Evolutionary conservation across 768 basidiomycete genomes (phyloP).

Genomic region (Mrakia blollopis): DNA sequence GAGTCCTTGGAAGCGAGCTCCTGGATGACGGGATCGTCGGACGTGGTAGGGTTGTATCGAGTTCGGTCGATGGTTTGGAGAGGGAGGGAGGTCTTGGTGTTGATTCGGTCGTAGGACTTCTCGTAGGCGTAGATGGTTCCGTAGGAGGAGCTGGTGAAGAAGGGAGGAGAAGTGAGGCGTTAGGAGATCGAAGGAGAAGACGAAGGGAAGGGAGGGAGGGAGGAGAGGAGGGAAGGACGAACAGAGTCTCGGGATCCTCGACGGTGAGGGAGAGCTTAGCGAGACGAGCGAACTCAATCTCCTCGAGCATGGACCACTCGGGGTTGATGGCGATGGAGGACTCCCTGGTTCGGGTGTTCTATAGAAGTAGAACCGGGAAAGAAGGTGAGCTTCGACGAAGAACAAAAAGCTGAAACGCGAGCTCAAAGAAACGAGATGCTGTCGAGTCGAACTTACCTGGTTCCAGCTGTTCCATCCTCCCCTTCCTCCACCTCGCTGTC

Average conservation of each 20-base stretch:
- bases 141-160: slow-evolving; percentile 63
- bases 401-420: not conserved
- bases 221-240: slow-evolving; percentile 40
- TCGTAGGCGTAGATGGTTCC: slow-evolving; percentile 90
- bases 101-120: slow-evolving; percentile 89
- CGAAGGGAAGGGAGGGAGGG: not conserved
- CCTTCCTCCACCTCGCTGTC: slow-evolving; percentile 50
- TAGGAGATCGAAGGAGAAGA: no score
- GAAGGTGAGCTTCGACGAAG: not conserved
- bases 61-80: slow-evolving; percentile 89
- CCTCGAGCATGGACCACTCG: slow-evolving; percentile 92
- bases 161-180: not conserved
- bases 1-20: slow-evolving; percentile 73
- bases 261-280: slow-evolving; percentile 89
- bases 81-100: slow-evolving; percentile 84
- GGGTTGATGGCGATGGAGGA: slow-evolving; percentile 88
- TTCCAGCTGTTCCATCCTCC: slow-evolving; percentile 92
- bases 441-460: slow-evolving; percentile 54
- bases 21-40: slow-evolving; percentile 94
- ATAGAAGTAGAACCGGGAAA: not conserved
- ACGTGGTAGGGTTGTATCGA: slow-evolving; percentile 95
- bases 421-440: slow-evolving; percentile 69
- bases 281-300: slow-evolving; percentile 91
- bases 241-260: slow-evolving; percentile 87
- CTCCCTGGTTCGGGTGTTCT: slow-evolving; percentile 64